Conservation (phyloP, 2,329 filamentous ascomycete species). For the Cordyceps pruinosa region DNA sequence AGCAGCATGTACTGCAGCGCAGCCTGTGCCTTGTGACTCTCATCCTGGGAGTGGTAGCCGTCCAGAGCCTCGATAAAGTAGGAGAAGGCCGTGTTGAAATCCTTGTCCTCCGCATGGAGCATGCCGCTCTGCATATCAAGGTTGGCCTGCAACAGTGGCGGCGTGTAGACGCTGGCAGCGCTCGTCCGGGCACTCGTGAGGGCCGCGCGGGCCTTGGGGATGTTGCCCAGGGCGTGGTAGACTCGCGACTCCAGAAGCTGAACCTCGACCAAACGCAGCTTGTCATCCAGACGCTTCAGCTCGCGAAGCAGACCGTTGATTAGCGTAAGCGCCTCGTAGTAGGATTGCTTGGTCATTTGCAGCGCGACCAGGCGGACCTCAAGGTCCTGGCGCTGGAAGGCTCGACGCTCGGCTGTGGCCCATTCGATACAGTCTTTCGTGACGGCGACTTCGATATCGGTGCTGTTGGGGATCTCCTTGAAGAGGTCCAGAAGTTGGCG, state of each 20-base stretch:
- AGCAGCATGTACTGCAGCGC: slow-evolving; percentile 98
- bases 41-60: slow-evolving; percentile 91
- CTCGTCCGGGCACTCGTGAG: slow-evolving; percentile 91
- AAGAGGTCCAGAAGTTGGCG: slow-evolving; percentile 96
- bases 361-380: slow-evolving; percentile 90
- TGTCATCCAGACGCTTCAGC: slow-evolving; percentile 96
- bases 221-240: slow-evolving; percentile 95
- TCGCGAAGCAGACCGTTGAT: slow-evolving; percentile 96
- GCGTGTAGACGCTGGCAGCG: slow-evolving; percentile 94
- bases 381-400: slow-evolving; percentile 95
- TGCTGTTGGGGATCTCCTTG: slow-evolving; percentile 85
- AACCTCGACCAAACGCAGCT: slow-evolving; percentile 94
- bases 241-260: slow-evolving; percentile 95
- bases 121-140: slow-evolving; percentile 99
- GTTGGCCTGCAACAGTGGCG: slow-evolving; percentile 87
- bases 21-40: slow-evolving; percentile 82
- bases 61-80: slow-evolving; percentile 99
- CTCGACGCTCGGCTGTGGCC: slow-evolving; percentile 88
- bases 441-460: slow-evolving; percentile 87
- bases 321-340: slow-evolving; percentile 92
- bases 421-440: slow-evolving; percentile 99
- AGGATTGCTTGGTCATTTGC: slow-evolving; percentile 95
- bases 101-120: slow-evolving; percentile 96
- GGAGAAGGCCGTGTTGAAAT: slow-evolving; percentile 97
- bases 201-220: slow-evolving; percentile 89